Evolutionary conservation across 345 rosid species (phyloP).

Genomic region (Gossypium turneri): DNA sequence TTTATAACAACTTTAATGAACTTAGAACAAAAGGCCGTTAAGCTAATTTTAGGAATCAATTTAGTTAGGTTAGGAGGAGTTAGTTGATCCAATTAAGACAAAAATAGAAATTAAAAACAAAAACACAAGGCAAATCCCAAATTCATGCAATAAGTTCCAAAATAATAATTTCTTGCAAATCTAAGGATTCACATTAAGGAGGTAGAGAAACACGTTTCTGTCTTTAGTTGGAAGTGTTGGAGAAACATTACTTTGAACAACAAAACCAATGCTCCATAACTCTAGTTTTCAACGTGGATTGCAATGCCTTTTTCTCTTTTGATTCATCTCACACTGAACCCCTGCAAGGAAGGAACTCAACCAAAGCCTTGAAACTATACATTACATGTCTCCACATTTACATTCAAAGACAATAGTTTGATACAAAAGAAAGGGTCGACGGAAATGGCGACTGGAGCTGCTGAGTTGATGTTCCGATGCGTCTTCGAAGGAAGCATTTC

Average conservation of each 20-base stretch:
- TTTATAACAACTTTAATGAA: too few relatives aligned
- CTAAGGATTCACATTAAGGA: too few relatives aligned
- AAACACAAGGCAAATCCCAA: too few relatives aligned
- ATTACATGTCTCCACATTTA: not conserved
- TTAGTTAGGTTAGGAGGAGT: not conserved
- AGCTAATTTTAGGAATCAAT: not conserved
- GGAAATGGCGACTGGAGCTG: constrained; percentile 13
- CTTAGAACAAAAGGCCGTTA: too few relatives aligned
- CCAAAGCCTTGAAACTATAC: not conserved
- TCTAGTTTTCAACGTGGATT: too few relatives aligned
- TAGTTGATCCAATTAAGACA: not conserved
- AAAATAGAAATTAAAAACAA: not conserved
- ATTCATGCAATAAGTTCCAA: not conserved
- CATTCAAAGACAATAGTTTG: not conserved
- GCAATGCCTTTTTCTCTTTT: too few relatives aligned
- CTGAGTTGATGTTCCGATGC: constrained; percentile 14
- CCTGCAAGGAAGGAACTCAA: not conserved
- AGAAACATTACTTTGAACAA: too few relatives aligned
- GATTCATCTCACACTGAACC: too few relatives aligned
- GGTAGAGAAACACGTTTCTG: not conserved
- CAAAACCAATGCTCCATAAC: too few relatives aligned
- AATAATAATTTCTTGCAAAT: too few relatives aligned
- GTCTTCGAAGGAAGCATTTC: constrained; percentile 19
- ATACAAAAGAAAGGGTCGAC: not conserved
- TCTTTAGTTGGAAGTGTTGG: too few relatives aligned